phyloP scores from a whole-genome alignment of 2,329 filamentous ascomycete species.

The Chalaropsis ovoidea region DNA sequence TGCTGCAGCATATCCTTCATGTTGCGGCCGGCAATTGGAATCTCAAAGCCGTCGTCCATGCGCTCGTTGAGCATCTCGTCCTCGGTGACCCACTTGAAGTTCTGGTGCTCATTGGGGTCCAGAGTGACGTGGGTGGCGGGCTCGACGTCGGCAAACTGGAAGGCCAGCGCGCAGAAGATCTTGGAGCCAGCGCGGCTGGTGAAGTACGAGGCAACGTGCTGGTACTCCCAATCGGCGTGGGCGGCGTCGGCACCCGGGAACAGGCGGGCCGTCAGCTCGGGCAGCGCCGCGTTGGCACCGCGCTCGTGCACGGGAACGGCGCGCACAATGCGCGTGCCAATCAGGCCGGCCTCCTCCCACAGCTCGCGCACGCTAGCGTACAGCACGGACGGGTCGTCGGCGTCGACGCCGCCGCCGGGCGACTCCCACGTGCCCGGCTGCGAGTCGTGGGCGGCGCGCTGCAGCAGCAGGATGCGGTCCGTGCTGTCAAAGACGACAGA shows the following conservation, averaged over 20 bases:
- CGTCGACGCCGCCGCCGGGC: slow-evolving; percentile 41
- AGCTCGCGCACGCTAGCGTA: slow-evolving; percentile 40
- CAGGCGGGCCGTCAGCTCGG: slow-evolving; percentile 10
- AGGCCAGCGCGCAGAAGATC: slow-evolving; percentile 32
- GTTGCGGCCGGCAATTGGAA: slow-evolving; percentile 31
- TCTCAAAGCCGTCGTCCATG: slow-evolving; percentile 29
- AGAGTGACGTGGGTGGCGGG: slow-evolving; percentile 30
- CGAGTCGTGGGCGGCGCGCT: slow-evolving; percentile 38
- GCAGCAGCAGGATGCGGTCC: slow-evolving; percentile 37
- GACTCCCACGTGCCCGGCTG: slow-evolving; percentile 41
- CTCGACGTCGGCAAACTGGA: slow-evolving; percentile 33
- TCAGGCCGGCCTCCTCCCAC: slow-evolving; percentile 39
- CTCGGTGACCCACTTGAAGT: slow-evolving; percentile 35
- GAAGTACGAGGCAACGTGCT: slow-evolving; percentile 28
- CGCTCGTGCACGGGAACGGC: slow-evolving; percentile 30
- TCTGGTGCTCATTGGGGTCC: slow-evolving; percentile 37
- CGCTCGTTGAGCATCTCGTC: slow-evolving; percentile 32
- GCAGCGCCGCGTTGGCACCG: slow-evolving; percentile 23
- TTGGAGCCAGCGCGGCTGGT: slow-evolving; percentile 32
- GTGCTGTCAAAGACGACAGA: slow-evolving; percentile 33
- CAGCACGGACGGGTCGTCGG: slow-evolving; percentile 36
- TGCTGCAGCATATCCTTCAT: slow-evolving; percentile 25
- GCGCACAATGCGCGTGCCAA: slow-evolving; percentile 30
- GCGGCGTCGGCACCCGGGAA: slow-evolving; percentile 15
- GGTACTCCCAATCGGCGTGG: slow-evolving; percentile 16